Evolutionary conservation across 192 early-diverging fungal species (phyloP), one percentile per base, ranked within the genome.

Genomic region (Gryganskiella cystojenkinii): DNA sequence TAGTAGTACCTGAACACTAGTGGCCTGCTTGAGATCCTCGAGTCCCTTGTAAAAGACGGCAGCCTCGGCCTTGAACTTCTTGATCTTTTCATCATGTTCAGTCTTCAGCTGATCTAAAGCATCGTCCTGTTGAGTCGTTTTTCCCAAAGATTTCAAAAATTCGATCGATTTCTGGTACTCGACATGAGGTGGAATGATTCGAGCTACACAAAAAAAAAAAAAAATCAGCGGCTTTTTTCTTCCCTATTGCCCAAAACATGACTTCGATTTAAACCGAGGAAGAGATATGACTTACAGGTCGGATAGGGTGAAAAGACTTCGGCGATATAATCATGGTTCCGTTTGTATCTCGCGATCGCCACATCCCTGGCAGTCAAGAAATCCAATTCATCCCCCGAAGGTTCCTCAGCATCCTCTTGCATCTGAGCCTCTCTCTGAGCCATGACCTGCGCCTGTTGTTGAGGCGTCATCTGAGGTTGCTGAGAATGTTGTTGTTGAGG

Each of bases 291-390:
- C 81, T 64, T 83, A 88, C 87, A 80, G 27, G 79, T 71, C n/a
- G 80, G 82, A 66, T 86, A 86, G 0, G 87, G 86, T 14, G 89
- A 88, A 57, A 90, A 90, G n/a, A 90, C 86, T 37, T 90, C 89
- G 13, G 86, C 84, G 40, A 90, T 61, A 49, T 87, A 90, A 34
- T 90, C 89, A 33, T 90, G 89, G 31, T 89, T 88, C 13, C 88
- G 81, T 60, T 86, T 87, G 49, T 87, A 90, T 31, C 89, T 70
- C 35, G 85, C 85, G 67, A 90, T 88, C 30, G 89, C 83, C n/a
- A 90, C 80, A 57, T 90, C 89, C 54, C 80, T 73, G 5, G 88
- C 61, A 22, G 85, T 84, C 44, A 89, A 71, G 57, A 84, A 75
- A 45, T 90, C 89, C 40, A 89, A 59, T 52, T 88, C 89, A 53